phyloP scores from a whole-genome alignment of 352 stramenopile species.

The Pythium rishiriense region DNA sequence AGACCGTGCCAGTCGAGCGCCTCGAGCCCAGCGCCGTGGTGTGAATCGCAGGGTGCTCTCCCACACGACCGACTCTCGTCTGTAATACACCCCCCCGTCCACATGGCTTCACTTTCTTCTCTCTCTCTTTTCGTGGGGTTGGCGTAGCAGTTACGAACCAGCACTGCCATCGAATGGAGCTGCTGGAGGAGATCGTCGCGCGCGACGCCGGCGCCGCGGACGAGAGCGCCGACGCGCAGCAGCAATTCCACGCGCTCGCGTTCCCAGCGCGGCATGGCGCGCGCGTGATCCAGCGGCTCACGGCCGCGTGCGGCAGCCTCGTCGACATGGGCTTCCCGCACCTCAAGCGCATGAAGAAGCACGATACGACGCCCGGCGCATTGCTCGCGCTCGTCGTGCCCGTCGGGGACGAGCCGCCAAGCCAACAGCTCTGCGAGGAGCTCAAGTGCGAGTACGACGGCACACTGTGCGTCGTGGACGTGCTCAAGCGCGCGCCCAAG shows the following conservation, averaged over 20 bases:
- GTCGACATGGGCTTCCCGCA: constrained; percentile 67
- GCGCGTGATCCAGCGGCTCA: constrained; percentile 65
- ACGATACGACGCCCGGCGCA: constrained; percentile 30
- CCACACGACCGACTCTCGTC: background rate
- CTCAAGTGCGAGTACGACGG: constrained; percentile 43
- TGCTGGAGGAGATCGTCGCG: constrained; percentile 47
- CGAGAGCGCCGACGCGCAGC: constrained; percentile 43
- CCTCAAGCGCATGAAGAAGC: constrained; percentile 86
- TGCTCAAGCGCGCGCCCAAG: constrained; percentile 54
- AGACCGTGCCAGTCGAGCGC: constrained; percentile 45
- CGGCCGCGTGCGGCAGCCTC: constrained; percentile 49
- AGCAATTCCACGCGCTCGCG: constrained; percentile 68
- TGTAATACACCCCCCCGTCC: background rate
- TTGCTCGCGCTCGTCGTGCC: constrained; percentile 65
- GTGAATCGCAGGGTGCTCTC: constrained; percentile 23
- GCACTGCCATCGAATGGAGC: constrained; percentile 4
- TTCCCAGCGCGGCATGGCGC: constrained; percentile 67
- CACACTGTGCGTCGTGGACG: constrained; percentile 41
- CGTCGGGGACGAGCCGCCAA: constrained; percentile 10
- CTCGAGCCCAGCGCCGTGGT: constrained; percentile 60
- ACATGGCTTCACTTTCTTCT: background rate
- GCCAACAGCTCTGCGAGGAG: constrained; percentile 25
- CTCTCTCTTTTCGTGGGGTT: too few relatives aligned
- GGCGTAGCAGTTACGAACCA: constrained; percentile 19
- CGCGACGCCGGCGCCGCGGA: constrained; percentile 26